Evolutionary conservation across 768 basidiomycete genomes (phyloP), one percentile per base, ranked within the genome.

Genomic region (Tylopilus felleus): DNA sequence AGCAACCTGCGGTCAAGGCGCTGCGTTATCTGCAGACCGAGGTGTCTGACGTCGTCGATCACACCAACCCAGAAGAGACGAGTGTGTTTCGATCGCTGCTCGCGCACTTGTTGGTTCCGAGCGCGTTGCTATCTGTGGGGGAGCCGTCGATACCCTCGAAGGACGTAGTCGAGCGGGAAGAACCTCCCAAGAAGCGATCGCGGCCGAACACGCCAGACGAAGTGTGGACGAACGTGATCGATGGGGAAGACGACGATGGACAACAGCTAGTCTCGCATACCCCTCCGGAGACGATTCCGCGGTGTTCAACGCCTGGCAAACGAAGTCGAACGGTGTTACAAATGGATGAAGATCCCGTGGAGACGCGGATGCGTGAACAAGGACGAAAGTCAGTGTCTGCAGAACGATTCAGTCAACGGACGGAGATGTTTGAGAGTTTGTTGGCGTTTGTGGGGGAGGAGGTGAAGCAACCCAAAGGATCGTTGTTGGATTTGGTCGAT

Each of bases 1-100:
- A 82, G 42, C 74, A 70, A 16, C 68, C 83, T 2, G 55, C 69
- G 1, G 77, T 87, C 22, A 80, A 83, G 61, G 86, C 90, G 1
- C 75, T 93, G 38, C 77, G 74, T 14, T 92, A 90, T 70, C 72
- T 93, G 31, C 85, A 86, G 66, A 81, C 75, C 0, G 78, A 85
- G 46, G 86, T 93, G 9, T 83, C 83, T 0, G 76, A 77, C 2
- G 83, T 88, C 4, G 90, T 91, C 17, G 81, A 91, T 65, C 88
- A 90, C 59, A 73, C 70, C 52, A 78, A 86, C 59, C 61, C 77
- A 0, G 77, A 80, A 52, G 88, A 91, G 63, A 76, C 84, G 0
- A 76, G 77, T 38, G 64, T 71, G 8, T 91, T 90, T 65, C 80
- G 87, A 22, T 77, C 81, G 0, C 74, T 92, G 8, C 78, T 91